Evolutionary conservation across 176 grass and related monocot species (phyloP).

Genomic region (Phoenix dactylifera): DNA sequence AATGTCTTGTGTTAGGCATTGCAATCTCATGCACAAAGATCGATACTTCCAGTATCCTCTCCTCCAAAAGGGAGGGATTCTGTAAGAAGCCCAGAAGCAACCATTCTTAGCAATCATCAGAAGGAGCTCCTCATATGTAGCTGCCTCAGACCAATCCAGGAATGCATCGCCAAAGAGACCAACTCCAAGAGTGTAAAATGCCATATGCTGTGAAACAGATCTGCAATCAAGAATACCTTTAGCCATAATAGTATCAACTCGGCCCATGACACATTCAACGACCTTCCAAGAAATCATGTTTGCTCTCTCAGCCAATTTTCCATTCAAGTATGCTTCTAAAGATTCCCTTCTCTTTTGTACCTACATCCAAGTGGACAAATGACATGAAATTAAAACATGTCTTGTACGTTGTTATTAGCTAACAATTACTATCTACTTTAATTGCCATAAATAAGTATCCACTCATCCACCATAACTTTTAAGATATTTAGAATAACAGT

Average conservation of each 20-base stretch:
- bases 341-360: conserved; percentile 67
- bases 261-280: conserved; percentile 35
- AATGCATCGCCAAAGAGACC: conserved; percentile 74
- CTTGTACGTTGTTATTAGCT: background rate
- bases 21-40: conserved; percentile 39
- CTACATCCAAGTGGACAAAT: conserved; percentile 31
- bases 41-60: conserved; percentile 69
- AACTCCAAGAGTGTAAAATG: conserved; percentile 67
- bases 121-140: conserved; percentile 68
- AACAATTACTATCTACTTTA: too few relatives aligned
- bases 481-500: too few relatives aligned
- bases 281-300: conserved; percentile 39
- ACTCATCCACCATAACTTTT: too few relatives aligned
- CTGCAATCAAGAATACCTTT: conserved; percentile 50
- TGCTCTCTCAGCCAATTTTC: conserved; percentile 24
- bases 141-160: conserved; percentile 60
- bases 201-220: conserved; percentile 49
- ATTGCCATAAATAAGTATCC: too few relatives aligned
- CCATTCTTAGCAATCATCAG: conserved; percentile 69
- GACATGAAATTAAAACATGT: conserved; percentile 11
- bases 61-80: conserved; percentile 70
- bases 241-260: conserved; percentile 28
- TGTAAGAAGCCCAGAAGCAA: conserved; percentile 88
- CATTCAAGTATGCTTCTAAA: conserved; percentile 55
- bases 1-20: conserved; percentile 51